These are phyloP conservation scores for Crucibulum laeve DNA, from an alignment of 768 basidiomycete species.

Conservation along the genomic window DNA sequence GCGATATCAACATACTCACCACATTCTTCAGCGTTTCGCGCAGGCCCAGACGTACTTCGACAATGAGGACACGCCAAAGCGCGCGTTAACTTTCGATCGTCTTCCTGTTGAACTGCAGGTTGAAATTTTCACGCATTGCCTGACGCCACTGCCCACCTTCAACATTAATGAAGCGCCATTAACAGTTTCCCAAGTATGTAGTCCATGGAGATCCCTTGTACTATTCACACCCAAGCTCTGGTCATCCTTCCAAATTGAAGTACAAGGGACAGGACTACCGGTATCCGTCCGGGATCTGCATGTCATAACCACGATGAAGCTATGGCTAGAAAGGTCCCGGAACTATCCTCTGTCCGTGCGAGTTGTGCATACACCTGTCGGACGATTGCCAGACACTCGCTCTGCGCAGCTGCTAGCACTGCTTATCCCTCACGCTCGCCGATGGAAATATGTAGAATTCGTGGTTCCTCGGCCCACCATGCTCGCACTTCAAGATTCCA, in stretches of 20 bases:
- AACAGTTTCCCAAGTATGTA: constrained; percentile 34
- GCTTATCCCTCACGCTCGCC: constrained; percentile 26
- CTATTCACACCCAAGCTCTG: constrained; percentile 39
- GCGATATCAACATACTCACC: too few relatives aligned
- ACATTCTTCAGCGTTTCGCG: not conserved
- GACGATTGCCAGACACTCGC: constrained; percentile 12
- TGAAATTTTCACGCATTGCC: constrained; percentile 40
- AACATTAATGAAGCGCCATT: constrained; percentile 28
- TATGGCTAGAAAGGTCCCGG: constrained; percentile 35
- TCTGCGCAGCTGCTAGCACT: constrained; percentile 21
- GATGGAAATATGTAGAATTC: constrained; percentile 34
- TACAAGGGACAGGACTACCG: constrained; percentile 13
- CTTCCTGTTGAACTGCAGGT: constrained; percentile 42
- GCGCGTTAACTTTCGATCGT: constrained; percentile 21
- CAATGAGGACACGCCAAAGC: not conserved
- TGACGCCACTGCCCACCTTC: constrained; percentile 27
- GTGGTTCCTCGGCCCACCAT: constrained; percentile 24
- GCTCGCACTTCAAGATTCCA: constrained; percentile 14
- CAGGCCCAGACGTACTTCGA: not conserved
- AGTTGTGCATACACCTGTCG: constrained; percentile 18
- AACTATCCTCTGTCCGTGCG: constrained; percentile 26
- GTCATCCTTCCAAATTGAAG: constrained; percentile 37
- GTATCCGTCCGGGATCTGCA: constrained; percentile 9
- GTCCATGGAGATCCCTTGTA: constrained; percentile 35
- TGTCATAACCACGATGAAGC: constrained; percentile 18